Conservation (phyloP, 1,139 yeast genomes). For the Diutina mesorugosa region DNA sequence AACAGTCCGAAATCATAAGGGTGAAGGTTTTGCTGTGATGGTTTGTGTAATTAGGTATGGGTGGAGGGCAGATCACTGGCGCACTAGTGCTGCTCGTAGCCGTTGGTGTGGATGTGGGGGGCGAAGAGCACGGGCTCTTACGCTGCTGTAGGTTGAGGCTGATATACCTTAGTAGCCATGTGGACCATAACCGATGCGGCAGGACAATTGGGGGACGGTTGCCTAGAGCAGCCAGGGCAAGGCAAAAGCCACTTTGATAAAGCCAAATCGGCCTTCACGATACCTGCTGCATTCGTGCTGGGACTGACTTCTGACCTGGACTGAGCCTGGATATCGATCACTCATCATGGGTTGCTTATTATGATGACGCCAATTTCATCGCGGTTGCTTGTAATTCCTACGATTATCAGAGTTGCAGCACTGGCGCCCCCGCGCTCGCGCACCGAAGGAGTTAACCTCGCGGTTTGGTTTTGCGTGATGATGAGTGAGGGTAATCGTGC, state of each 20-base stretch:
- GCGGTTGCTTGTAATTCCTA: neutral
- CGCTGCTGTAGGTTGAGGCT: neutral
- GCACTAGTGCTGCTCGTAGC: neutral
- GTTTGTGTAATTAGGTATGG: too few species aligned
- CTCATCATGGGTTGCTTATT: too few species aligned
- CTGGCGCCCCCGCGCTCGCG: neutral
- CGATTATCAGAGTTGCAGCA: neutral
- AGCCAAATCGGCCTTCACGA: neutral
- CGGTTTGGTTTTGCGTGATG: neutral
- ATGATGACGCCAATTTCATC: neutral
- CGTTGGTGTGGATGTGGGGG: neutral
- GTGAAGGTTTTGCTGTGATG: too few species aligned
- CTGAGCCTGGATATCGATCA: too few species aligned
- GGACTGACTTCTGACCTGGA: too few species aligned
- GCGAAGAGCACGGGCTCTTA: neutral
- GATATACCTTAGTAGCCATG: neutral
- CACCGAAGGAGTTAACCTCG: neutral
- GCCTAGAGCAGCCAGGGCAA: neutral
- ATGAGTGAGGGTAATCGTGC: neutral
- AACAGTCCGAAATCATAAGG: too few species aligned
- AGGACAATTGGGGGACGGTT: neutral
- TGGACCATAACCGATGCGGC: neutral
- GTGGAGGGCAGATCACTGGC: too few species aligned
- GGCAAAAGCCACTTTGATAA: neutral
- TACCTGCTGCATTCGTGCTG: too few species aligned